These are phyloP conservation scores for Populus pruinosa DNA, from an alignment of 345 rosid species.

Conservation along the genomic window DNA sequence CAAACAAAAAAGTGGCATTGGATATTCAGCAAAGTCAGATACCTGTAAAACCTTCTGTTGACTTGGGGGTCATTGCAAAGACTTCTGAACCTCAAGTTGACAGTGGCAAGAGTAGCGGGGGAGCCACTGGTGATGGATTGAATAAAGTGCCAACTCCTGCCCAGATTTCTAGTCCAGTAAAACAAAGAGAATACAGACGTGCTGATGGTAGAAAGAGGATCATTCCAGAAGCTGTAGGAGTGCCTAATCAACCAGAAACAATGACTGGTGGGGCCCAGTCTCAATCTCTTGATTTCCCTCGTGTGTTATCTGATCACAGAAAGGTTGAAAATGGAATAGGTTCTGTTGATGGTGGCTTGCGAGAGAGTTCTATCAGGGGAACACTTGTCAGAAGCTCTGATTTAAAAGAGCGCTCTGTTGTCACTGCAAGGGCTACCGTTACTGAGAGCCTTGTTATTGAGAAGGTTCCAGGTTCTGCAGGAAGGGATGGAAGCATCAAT, in stretches of 20 bases:
- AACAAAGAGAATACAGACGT: slow-evolving; percentile 87
- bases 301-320: slow-evolving; percentile 33
- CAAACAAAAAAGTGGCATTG: slow-evolving; percentile 52
- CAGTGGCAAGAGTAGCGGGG: slow-evolving; percentile 45
- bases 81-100: slow-evolving; percentile 54
- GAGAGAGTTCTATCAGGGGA: slow-evolving; percentile 46
- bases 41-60: slow-evolving; percentile 53
- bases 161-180: slow-evolving; percentile 74
- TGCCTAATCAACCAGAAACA: slow-evolving; percentile 57
- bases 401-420: slow-evolving; percentile 65
- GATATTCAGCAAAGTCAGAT: slow-evolving; percentile 58
- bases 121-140: slow-evolving; percentile 44
- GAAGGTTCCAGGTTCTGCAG: slow-evolving; percentile 56
- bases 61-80: slow-evolving; percentile 41
- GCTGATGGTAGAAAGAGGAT: slow-evolving; percentile 99
- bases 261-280: slow-evolving; percentile 33
- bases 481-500: slow-evolving; percentile 50
- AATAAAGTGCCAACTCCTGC: slow-evolving; percentile 49
- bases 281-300: slow-evolving; percentile 42
- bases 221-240: slow-evolving; percentile 96
- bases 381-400: slow-evolving; percentile 47
- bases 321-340: slow-evolving; percentile 46
- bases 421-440: slow-evolving; percentile 71
- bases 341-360: slow-evolving; percentile 38
- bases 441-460: slow-evolving; percentile 81